Evolutionary conservation across 2,329 filamentous ascomycete genomes (phyloP).

Genomic region (Diaporthe citriasiana): DNA sequence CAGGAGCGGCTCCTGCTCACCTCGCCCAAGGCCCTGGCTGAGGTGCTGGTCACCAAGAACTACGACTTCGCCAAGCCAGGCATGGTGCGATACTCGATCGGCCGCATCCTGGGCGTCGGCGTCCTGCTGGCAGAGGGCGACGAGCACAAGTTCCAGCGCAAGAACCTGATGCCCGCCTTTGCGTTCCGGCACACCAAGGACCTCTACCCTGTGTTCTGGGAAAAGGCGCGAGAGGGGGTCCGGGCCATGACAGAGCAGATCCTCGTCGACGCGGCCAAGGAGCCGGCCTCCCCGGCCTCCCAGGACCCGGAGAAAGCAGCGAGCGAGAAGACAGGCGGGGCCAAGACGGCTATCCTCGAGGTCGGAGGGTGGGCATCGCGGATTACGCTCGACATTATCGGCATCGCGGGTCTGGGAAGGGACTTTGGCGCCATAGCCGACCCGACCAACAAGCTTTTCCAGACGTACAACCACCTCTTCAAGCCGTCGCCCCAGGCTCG

Average conservation of each 20-base stretch:
- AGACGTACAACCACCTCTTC: conserved; percentile 70
- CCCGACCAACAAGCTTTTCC: conserved; percentile 70
- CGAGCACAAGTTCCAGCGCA: conserved; percentile 86
- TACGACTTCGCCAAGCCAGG: conserved; percentile 79
- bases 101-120: conserved; percentile 77
- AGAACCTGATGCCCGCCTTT: conserved; percentile 85
- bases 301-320: conserved; percentile 34
- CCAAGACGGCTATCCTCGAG: conserved; percentile 63
- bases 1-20: conserved; percentile 73
- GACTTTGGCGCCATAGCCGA: conserved; percentile 78
- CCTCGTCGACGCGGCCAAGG: conserved; percentile 56
- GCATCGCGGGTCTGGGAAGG: conserved; percentile 77
- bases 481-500: conserved; percentile 65
- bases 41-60: conserved; percentile 76
- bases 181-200: conserved; percentile 89
- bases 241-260: conserved; percentile 70
- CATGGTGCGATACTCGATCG: conserved; percentile 67
- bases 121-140: conserved; percentile 90
- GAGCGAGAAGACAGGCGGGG: conserved; percentile 44
- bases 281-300: conserved; percentile 45
- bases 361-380: conserved; percentile 75
- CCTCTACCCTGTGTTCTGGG: conserved; percentile 87
- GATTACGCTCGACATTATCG: conserved; percentile 82
- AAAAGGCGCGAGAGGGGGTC: conserved; percentile 78
- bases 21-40: conserved; percentile 75